Base-by-base conservation (phyloP, 2,329 filamentous ascomycete genomes). In the Monosporascus ibericus region DNA sequence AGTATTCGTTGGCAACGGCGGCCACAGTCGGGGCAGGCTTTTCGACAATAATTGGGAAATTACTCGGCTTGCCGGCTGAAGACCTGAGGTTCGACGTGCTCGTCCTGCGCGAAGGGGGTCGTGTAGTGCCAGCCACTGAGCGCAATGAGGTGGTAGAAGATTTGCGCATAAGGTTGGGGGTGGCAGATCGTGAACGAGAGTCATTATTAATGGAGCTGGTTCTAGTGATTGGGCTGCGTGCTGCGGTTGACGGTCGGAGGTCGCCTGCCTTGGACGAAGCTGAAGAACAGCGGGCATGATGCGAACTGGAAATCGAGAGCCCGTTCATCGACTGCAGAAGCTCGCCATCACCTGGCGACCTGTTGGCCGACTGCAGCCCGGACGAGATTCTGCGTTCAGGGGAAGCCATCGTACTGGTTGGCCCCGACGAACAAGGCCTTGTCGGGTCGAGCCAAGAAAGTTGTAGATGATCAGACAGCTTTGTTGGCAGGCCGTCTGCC, bases 1-100 rank as follows among this genome's bases (percentile, higher is more conserved):
- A 88, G 67, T 87, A 83, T 8, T 82, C 77, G 47, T 76, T 79
- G 4, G 89, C 89, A 44, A 92, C 71, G 25, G 79, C 74, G 39
- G 69, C 70, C 14, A 79, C 71, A 1, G 77, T 83, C n/a, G 70
- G 68, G 6, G 68, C 62, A 3, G 73, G 70, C 53, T 67, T 71
- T 6, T 46, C 42, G 11, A 27, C 11, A 18, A 17, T 25, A 15
- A 24, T 25, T 8, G 24, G 22, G 20, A 27, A 27, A 24, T 27
- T 46, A 14, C 14, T 25, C 17, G 11, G 11, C 20, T 22, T 46
- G 6, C 52, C 50, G 17, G 71, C 68, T 3, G 78, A 73, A 17
- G 78, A 77, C 42, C 72, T 61, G 22, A 75, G 64, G 56, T 75
- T 72, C 48, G 66, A 69, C 14, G 75, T 72, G 59, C 78, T 81